Percentiles rank a stretch among this genome's conserved stretches.
Conservation (phyloP, 495 filamentous ascomycete species). For the Trichoderma virens region DNA sequence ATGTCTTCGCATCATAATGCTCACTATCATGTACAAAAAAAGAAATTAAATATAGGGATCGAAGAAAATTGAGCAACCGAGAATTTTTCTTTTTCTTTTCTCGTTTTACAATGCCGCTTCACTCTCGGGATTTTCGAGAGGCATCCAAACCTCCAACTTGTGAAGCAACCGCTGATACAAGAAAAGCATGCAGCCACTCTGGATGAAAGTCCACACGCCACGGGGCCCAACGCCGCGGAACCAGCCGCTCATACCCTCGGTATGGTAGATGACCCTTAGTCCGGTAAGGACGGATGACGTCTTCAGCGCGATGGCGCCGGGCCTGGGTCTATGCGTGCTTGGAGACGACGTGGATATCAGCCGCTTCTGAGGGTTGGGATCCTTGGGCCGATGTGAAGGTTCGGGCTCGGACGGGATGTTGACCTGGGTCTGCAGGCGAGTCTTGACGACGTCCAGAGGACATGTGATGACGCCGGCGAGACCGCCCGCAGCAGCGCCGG, state of each 20-base stretch:
- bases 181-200: constrained; percentile 94
- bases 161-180: constrained; percentile 85
- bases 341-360: constrained; percentile 81
- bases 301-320: constrained; percentile 67
- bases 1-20: background rate
- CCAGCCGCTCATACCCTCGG: constrained; percentile 81
- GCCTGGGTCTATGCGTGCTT: constrained; percentile 65
- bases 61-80: too few species aligned
- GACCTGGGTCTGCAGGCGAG: constrained; percentile 90
- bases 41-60: background rate
- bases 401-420: constrained; percentile 31
- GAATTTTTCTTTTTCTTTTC: background rate
- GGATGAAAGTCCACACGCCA: constrained; percentile 94
- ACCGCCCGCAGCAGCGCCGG: constrained; percentile 85
- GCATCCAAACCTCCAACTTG: constrained; percentile 53
- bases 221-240: constrained; percentile 93
- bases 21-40: background rate
- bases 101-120: background rate
- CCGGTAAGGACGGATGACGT: constrained; percentile 85
- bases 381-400: constrained; percentile 14
- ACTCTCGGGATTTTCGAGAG: constrained; percentile 9
- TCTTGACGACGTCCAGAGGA: constrained; percentile 96
- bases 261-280: constrained; percentile 75
- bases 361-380: constrained; percentile 38
- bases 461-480: constrained; percentile 92